A percentile compares a stretch with the other conserved stretches of the same genome.
These are phyloP conservation scores for Anethum foeniculum DNA, from an alignment of 140 eudicot genomes.

Conservation along the genomic window DNA sequence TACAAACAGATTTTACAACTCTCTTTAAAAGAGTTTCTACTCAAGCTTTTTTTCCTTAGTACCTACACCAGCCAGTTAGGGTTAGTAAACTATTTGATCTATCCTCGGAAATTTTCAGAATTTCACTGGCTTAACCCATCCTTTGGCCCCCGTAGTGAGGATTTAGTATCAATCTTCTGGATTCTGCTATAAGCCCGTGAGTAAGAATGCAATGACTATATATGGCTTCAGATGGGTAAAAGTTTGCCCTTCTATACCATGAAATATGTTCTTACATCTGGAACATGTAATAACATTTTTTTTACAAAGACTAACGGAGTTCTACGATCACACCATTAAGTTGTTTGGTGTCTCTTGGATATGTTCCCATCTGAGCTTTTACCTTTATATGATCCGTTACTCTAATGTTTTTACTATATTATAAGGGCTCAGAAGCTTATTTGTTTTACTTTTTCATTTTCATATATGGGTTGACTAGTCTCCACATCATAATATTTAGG, in stretches of 20 bases:
- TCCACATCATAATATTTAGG: slow-evolving; percentile 36
- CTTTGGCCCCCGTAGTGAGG: not conserved
- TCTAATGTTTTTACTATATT: not conserved
- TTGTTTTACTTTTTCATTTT: not conserved
- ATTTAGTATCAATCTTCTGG: not conserved
- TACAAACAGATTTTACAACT: not conserved
- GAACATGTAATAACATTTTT: not conserved
- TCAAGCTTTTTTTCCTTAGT: not conserved
- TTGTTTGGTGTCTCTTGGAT: not conserved
- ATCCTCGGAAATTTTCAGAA: not conserved
- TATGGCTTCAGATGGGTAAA: not conserved
- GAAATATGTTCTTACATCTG: not conserved
- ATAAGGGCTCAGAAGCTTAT: not conserved
- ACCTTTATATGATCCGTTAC: not conserved
- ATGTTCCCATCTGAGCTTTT: not conserved
- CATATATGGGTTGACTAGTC: slow-evolving; percentile 7
- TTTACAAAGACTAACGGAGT: not conserved
- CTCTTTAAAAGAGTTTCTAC: not conserved
- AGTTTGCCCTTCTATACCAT: not conserved
- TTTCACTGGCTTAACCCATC: not conserved
- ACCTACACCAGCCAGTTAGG: not conserved
- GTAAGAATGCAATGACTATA: not conserved
- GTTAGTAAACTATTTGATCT: not conserved
- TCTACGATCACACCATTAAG: not conserved
- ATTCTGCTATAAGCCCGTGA: not conserved